Evolutionary conservation across 305 asterid species (phyloP), one percentile per base, ranked within the genome.

Genomic region (Striga hermonthica): DNA sequence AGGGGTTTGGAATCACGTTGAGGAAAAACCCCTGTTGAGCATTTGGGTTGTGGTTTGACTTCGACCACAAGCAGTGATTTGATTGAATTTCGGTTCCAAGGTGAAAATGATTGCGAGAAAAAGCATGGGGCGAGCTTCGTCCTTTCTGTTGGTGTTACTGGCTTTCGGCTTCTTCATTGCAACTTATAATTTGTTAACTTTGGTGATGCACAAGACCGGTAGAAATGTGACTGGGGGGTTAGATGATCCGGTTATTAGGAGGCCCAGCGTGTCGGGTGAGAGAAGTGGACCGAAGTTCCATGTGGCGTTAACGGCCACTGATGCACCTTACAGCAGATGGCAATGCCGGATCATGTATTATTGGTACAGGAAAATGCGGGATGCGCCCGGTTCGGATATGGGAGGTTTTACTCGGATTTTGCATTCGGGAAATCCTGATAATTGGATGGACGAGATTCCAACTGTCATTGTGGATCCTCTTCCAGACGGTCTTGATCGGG

Each of bases 401-500:
- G 97, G 96, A 31, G 96, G 97, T 28, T 89, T 91, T 70, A 92
- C 97, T 36, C 78, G 98, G 78, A 86, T 92, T 63, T 73, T 92
- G 79, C 98, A 92, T 78, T 92, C 97, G 0, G 98, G 98, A 14
- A 82, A 75, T 12, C 76, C 96, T 38, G 98, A 92, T 76, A 79
- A 78, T 75, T 78, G 87, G 81, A 92, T 92, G 98, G 87, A 87
- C 39, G 97, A 92, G 79, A 92, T 92, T 35, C 98, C 98, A 5
- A 89, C 96, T 36, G 65, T 86, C 62, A 78, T 90, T 73, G 97
- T 85, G 28, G 95, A 93, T 69, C 97, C 95, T 65, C 90, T 93
- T 44, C 96, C 99, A 0, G 86, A 79, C 72, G 99, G 99, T 57
- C 82, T 93, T 71, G 99, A 93, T 79, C 86, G 91, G 95, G 99